phyloP scores from a whole-genome alignment of 805 yeast species.

The Saccharomycopsis lassenensis region DNA sequence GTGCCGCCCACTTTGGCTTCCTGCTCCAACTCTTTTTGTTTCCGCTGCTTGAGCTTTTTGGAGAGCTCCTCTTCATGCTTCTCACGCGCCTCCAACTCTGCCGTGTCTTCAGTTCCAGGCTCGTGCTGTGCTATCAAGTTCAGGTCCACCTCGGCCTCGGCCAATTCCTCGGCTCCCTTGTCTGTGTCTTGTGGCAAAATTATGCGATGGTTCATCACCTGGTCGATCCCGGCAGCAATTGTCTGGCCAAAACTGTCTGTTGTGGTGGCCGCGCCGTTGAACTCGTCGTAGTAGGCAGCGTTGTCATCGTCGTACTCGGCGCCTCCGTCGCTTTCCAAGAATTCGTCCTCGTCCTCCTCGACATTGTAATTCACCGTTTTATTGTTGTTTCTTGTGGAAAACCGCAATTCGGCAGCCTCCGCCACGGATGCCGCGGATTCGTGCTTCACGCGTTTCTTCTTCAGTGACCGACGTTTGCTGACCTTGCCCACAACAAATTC shows the following conservation, averaged over 20 bases:
- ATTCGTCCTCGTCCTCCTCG: constrained; percentile 44
- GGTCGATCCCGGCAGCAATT: constrained; percentile 27
- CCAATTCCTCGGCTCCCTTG: constrained; percentile 18
- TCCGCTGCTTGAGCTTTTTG: constrained; percentile 16
- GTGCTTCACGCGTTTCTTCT: constrained; percentile 21
- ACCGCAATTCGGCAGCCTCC: constrained; percentile 48
- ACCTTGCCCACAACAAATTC: constrained; percentile 28
- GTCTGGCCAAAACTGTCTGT: constrained; percentile 2
- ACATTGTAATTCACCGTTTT: constrained; percentile 66
- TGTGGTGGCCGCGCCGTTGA: neutral
- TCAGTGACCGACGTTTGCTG: constrained; percentile 23
- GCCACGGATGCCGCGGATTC: constrained; percentile 17
- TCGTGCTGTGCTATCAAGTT: constrained; percentile 1
- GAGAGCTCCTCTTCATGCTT: constrained; percentile 15
- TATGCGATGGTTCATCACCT: constrained; percentile 45
- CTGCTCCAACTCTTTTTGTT: constrained; percentile 25
- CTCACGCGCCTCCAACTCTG: neutral
- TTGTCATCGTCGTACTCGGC: constrained; percentile 20
- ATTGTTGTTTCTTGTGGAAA: constrained; percentile 60
- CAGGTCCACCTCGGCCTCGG: constrained; percentile 19
- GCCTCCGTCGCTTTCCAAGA: constrained; percentile 21
- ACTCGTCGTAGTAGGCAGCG: constrained; percentile 19
- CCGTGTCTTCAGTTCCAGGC: neutral
- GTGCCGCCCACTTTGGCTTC: constrained; percentile 25
- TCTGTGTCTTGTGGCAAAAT: constrained; percentile 21